Percentiles rank a stretch among this genome's conserved stretches.
Conservation (phyloP, 129 eudicot genomes). For the Kitagawia praeruptora region DNA sequence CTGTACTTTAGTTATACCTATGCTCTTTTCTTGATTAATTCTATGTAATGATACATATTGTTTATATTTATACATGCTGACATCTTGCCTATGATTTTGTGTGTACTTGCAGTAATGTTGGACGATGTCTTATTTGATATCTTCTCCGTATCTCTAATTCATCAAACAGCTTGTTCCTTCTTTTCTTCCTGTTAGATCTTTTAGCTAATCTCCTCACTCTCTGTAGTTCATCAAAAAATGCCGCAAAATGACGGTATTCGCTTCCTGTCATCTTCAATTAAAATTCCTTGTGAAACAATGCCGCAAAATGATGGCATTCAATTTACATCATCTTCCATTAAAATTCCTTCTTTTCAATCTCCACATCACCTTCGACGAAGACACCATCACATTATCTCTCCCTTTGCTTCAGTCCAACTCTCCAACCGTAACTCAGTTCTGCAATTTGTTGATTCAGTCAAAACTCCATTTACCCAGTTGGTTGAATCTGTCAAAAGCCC, state of each 20-base stretch:
- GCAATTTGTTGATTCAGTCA: not conserved
- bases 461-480: slow-evolving; percentile 22
- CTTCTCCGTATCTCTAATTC: not conserved
- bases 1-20: not conserved
- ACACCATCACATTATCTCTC: slow-evolving; percentile 14
- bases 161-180: not conserved
- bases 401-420: slow-evolving; percentile 30
- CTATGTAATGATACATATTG: not conserved
- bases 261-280: not conserved
- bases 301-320: slow-evolving; percentile 43
- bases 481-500: slow-evolving; percentile 13
- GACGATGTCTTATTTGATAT: not conserved
- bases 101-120: not conserved
- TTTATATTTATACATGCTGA: not conserved
- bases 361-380: slow-evolving; percentile 10
- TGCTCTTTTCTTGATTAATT: not conserved
- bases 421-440: slow-evolving; percentile 25
- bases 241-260: not conserved
- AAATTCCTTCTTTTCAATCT: slow-evolving; percentile 36
- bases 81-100: not conserved
- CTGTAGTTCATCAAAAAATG: not conserved
- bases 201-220: not conserved
- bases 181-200: not conserved
- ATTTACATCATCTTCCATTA: slow-evolving; percentile 47
- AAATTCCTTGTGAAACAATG: slow-evolving; percentile 26